These are phyloP conservation scores for Phytophthora tentaculata DNA, from an alignment of 352 stramenopile species.

Conservation along the genomic window DNA sequence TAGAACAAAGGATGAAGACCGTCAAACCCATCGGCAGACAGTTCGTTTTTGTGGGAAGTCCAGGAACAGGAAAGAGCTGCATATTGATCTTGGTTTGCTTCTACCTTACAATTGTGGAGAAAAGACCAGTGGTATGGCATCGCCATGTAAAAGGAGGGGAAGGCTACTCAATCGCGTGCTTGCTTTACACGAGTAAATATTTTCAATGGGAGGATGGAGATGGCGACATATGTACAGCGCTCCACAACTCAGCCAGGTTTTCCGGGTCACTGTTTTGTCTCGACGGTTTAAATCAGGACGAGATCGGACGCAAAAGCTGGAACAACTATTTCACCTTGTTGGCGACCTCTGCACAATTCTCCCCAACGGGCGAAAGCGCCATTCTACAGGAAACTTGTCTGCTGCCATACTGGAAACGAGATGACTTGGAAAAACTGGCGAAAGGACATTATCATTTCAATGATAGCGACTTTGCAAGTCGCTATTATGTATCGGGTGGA, in stretches of 20 bases:
- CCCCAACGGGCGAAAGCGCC: no score
- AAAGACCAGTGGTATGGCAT: constrained; percentile 9
- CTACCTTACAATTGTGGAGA: not conserved
- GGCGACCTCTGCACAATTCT: not conserved
- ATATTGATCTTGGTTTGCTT: constrained; percentile 6
- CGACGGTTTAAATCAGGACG: not conserved
- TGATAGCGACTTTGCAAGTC: not conserved
- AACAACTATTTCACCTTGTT: not conserved
- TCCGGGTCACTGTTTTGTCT: not conserved
- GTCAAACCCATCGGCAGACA: not conserved
- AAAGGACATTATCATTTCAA: not conserved
- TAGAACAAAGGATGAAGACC: not conserved
- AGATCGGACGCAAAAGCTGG: not conserved
- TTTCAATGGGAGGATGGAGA: not conserved
- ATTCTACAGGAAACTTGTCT: not conserved
- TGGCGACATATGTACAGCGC: not conserved
- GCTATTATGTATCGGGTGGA: not conserved
- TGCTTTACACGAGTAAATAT: constrained; percentile 16
- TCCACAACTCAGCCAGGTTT: no score
- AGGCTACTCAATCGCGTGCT: not conserved
- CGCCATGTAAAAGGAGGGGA: not conserved
- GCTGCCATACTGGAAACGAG: not conserved
- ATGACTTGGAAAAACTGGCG: not conserved
- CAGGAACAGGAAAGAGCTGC: constrained; percentile 24
- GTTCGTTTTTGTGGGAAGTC: constrained; percentile 18